phyloP scores from a whole-genome alignment of 257 asterid genomes.

The Primulina huaijiensis region DNA sequence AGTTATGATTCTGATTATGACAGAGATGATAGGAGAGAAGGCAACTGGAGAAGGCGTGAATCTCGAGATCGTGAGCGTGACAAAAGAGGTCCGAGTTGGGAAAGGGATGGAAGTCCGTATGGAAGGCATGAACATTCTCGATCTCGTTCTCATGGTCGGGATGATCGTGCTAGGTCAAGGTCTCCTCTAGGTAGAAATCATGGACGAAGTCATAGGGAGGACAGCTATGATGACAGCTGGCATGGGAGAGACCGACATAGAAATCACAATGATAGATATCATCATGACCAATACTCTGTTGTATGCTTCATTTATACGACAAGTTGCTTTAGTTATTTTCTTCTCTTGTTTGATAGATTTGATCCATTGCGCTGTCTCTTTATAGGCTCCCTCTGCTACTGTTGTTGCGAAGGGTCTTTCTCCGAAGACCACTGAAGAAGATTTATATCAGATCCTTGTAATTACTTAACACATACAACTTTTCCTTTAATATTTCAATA shows the following conservation, averaged over 20 bases:
- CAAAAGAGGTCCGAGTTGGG: conserved; percentile 70
- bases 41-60: conserved; percentile 74
- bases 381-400: conserved; percentile 92
- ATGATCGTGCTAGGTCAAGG: conserved; percentile 77
- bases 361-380: conserved; percentile 23
- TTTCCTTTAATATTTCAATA: conserved; percentile 21
- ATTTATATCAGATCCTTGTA: conserved; percentile 91
- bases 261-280: conserved; percentile 74
- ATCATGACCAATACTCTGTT: conserved; percentile 58
- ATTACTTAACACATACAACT: conserved; percentile 17
- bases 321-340: conserved; percentile 14
- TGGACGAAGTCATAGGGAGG: conserved; percentile 82
- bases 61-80: conserved; percentile 88
- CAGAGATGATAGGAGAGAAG: conserved; percentile 70
- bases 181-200: conserved; percentile 85
- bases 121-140: conserved; percentile 65
- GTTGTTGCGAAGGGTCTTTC: conserved; percentile 97
- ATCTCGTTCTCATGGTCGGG: conserved; percentile 61
- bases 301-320: conserved; percentile 37
- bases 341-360: conserved; percentile 22
- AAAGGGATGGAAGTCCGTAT: conserved; percentile 73
- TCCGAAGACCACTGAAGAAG: conserved; percentile 92
- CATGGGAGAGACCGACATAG: conserved; percentile 76
- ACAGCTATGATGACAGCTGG: conserved; percentile 73
- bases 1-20: conserved; percentile 96